These are phyloP conservation scores for Annona cherimola DNA, from an alignment of 164 flowering plant genomes.

Conservation along the genomic window DNA sequence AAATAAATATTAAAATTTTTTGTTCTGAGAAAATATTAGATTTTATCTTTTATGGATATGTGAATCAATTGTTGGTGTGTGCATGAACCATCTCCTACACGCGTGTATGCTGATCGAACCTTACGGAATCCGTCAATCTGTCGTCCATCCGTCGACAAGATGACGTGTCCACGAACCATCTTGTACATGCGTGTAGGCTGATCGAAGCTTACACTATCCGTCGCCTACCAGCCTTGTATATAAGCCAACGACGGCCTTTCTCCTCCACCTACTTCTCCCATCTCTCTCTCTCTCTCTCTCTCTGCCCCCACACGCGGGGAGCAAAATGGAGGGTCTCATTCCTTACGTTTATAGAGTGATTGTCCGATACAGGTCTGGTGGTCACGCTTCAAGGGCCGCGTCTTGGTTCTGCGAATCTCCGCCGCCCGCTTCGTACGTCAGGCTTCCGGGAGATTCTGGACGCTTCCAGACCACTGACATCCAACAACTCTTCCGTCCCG, in stretches of 20 bases:
- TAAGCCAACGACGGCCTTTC: neutral
- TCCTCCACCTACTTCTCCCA: neutral
- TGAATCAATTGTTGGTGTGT: no score
- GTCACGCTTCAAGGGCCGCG: slow-evolving; percentile 14
- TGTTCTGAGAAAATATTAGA: no score
- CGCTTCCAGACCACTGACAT: slow-evolving; percentile 51
- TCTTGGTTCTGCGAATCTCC: slow-evolving; percentile 56
- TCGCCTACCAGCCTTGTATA: neutral
- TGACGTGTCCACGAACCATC: neutral
- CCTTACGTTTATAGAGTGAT: slow-evolving; percentile 72
- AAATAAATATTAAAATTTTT: no score
- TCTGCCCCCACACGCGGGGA: neutral
- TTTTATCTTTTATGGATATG: no score
- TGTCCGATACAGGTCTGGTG: slow-evolving; percentile 51
- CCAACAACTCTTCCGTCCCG: slow-evolving; percentile 26
- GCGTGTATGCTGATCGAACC: no score
- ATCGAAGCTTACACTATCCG: neutral
- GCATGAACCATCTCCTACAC: no score
- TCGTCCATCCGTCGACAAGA: neutral
- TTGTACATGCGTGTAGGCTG: neutral
- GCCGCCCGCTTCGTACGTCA: slow-evolving; percentile 47
- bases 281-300: neutral
- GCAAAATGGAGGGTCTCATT: slow-evolving; percentile 76
- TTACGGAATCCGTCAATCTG: no score
- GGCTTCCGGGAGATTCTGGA: slow-evolving; percentile 81